Evolutionary conservation across 108 stramenopile species (phyloP).

Genomic region (Cyclotella distinguenda): DNA sequence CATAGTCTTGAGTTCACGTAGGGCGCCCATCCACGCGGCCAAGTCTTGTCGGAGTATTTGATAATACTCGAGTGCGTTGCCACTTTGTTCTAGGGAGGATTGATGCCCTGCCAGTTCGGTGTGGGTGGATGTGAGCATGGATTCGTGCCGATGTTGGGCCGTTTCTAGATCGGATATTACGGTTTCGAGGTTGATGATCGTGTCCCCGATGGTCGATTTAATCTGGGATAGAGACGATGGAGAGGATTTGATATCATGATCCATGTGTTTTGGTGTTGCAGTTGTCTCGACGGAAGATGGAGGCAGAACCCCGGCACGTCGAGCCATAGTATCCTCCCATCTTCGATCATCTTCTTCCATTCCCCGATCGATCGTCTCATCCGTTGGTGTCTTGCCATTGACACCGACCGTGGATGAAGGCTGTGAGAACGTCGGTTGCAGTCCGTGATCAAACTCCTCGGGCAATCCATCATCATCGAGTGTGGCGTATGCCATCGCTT

Average conservation of each 20-base stretch:
- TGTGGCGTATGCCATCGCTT: constrained; percentile 41
- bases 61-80: constrained; percentile 69
- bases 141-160: constrained; percentile 32
- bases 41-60: constrained; percentile 60
- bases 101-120: constrained; percentile 45
- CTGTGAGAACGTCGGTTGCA: neutral
- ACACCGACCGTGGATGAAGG: constrained; percentile 3
- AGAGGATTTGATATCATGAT: neutral
- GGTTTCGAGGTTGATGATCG: constrained; percentile 34
- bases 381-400: constrained; percentile 2
- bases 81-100: constrained; percentile 48
- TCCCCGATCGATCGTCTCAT: constrained; percentile 24
- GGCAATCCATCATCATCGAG: constrained; percentile 25
- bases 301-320: constrained; percentile 61
- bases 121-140: constrained; percentile 32
- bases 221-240: constrained; percentile 34
- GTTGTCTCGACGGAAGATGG: constrained; percentile 2
- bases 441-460: constrained; percentile 32
- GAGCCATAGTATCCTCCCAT: constrained; percentile 70
- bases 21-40: constrained; percentile 70
- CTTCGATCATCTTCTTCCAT: constrained; percentile 35
- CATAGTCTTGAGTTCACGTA: constrained; percentile 63
- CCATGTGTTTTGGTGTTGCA: neutral
- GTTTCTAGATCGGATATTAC: constrained; percentile 36
- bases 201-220: constrained; percentile 31